Evolutionary conservation across 148 eudicot species (phyloP).

Genomic region (Pharnaceum exiguum): DNA sequence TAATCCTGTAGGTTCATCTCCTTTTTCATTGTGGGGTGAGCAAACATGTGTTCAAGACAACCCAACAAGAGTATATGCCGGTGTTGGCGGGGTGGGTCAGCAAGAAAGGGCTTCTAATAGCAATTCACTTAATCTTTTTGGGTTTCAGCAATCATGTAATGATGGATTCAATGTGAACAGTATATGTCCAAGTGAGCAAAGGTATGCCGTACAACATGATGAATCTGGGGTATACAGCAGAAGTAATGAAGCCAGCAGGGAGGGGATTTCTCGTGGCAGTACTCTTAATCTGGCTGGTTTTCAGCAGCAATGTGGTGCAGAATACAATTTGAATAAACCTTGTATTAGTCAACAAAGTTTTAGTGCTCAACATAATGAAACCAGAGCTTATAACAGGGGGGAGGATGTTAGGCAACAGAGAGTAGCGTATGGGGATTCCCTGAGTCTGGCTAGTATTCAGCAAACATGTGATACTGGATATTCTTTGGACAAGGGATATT

Average conservation of each 20-base stretch:
- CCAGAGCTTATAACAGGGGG: slow-evolving; percentile 30
- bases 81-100: slow-evolving; percentile 29
- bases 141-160: slow-evolving; percentile 31
- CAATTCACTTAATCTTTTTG: slow-evolving; percentile 35
- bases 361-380: slow-evolving; percentile 34
- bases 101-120: slow-evolving; percentile 27
- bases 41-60: slow-evolving; percentile 42
- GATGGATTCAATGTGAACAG: slow-evolving; percentile 25
- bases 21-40: slow-evolving; percentile 44
- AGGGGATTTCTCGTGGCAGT: slow-evolving; percentile 23
- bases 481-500: slow-evolving; percentile 38
- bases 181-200: slow-evolving; percentile 25
- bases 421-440: slow-evolving; percentile 39
- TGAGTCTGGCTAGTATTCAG: slow-evolving; percentile 45
- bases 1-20: slow-evolving; percentile 28
- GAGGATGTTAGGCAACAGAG: slow-evolving; percentile 42
- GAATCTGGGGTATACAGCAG: slow-evolving; percentile 22
- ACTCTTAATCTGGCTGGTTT: slow-evolving; percentile 21
- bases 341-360: slow-evolving; percentile 37
- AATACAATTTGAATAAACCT: slow-evolving; percentile 31
- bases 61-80: slow-evolving; percentile 27
- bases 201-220: slow-evolving; percentile 19
- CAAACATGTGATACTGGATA: slow-evolving; percentile 40
- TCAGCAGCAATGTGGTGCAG: slow-evolving; percentile 24
- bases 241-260: slow-evolving; percentile 17